Conservation (phyloP, 2,329 filamentous ascomycete species). For the Arthrobotrys pseudoclavata region DNA sequence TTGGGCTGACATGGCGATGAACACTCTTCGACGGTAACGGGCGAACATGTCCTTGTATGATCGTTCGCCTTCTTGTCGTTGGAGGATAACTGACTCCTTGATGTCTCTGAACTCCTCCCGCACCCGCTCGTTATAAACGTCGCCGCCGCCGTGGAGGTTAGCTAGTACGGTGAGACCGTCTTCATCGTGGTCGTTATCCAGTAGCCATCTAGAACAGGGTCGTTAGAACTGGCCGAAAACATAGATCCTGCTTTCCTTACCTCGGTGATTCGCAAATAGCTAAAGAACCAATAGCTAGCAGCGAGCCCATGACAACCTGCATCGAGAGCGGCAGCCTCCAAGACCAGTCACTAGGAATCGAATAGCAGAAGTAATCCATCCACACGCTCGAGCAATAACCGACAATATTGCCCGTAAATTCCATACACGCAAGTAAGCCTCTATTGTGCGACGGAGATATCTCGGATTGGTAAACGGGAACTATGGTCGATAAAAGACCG, state of each 20-base stretch:
- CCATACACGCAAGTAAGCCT: constrained; percentile 95
- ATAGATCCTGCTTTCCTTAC: constrained; percentile 68
- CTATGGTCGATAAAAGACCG: constrained; percentile 89
- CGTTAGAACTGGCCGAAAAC: constrained; percentile 25
- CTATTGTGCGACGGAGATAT: constrained; percentile 97
- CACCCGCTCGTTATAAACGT: constrained; percentile 92
- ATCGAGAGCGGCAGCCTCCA: constrained; percentile 92
- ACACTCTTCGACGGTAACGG: constrained; percentile 89
- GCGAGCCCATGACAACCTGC: constrained; percentile 93
- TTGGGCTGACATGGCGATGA: constrained; percentile 99
- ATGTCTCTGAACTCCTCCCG: constrained; percentile 98
- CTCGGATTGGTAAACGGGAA: constrained; percentile 93
- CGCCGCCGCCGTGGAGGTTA: constrained; percentile 94
- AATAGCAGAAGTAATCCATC: constrained; percentile 98
- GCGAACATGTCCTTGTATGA: constrained; percentile 95
- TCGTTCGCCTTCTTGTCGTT: constrained; percentile 94
- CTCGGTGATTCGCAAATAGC: constrained; percentile 96
- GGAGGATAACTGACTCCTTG: constrained; percentile 95
- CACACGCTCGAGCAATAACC: constrained; percentile 97
- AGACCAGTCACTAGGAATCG: constrained; percentile 84
- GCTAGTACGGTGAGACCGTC: constrained; percentile 98
- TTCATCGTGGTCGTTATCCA: constrained; percentile 98
- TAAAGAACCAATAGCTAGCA: constrained; percentile 87
- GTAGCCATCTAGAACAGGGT: constrained; percentile 79
- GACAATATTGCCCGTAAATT: constrained; percentile 96